Evolutionary conservation across 1,284 basidiomycete species (phyloP).

Genomic region (Uromyces viciae-fabae): DNA sequence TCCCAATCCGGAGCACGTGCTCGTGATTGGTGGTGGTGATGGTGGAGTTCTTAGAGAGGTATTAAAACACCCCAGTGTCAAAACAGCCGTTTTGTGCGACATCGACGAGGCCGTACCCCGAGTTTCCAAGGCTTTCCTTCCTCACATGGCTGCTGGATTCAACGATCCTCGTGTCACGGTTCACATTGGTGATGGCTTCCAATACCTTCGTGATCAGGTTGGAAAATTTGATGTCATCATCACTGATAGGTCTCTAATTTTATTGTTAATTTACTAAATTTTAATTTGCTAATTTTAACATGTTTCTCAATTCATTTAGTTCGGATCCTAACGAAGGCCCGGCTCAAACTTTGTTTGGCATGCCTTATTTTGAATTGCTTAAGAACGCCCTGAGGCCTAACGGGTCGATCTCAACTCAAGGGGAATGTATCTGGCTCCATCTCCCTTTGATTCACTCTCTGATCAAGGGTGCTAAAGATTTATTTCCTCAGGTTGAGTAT

Average conservation of each 20-base stretch:
- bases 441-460: slow-evolving; percentile 80
- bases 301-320: neutral
- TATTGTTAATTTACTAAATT: too few species aligned
- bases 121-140: slow-evolving; percentile 87
- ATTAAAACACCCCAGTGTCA: slow-evolving; percentile 85
- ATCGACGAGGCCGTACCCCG: slow-evolving; percentile 98
- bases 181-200: slow-evolving; percentile 92
- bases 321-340: slow-evolving; percentile 92
- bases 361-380: slow-evolving; percentile 93
- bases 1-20: slow-evolving; percentile 90
- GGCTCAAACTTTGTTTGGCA: slow-evolving; percentile 88
- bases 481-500: slow-evolving; percentile 85
- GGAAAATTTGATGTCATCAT: slow-evolving; percentile 95
- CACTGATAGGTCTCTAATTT: slow-evolving; percentile 56
- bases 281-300: neutral
- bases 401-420: slow-evolving; percentile 93
- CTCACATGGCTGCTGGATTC: slow-evolving; percentile 86
- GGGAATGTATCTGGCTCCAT: slow-evolving; percentile 94
- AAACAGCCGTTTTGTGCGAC: slow-evolving; percentile 91
- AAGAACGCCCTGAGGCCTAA: slow-evolving; percentile 82
- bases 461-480: slow-evolving; percentile 66
- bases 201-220: slow-evolving; percentile 85
- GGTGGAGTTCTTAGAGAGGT: slow-evolving; percentile 96
- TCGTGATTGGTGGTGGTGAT: slow-evolving; percentile 88
- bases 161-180: slow-evolving; percentile 79